Evolutionary conservation across 257 asterid genomes (phyloP).

Genomic region (Misopates orontium): DNA sequence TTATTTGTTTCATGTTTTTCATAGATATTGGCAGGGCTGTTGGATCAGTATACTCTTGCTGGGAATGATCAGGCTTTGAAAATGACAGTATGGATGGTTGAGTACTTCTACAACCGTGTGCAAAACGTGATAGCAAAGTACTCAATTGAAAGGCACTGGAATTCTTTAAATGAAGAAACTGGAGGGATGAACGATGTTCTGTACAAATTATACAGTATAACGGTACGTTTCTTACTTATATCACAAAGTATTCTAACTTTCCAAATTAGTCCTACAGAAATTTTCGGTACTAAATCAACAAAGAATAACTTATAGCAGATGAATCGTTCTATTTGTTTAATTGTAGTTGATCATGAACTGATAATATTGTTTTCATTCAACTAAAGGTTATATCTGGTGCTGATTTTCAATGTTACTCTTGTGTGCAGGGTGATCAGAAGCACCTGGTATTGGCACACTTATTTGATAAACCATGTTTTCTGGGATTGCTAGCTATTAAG

Average conservation of each 20-base stretch:
- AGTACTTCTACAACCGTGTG: slow-evolving; percentile 79
- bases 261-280: too few relatives aligned
- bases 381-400: too few relatives aligned
- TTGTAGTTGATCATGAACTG: too few relatives aligned
- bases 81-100: slow-evolving; percentile 65
- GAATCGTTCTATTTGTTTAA: too few relatives aligned
- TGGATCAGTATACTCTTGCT: slow-evolving; percentile 73
- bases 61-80: slow-evolving; percentile 64
- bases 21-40: slow-evolving; percentile 84
- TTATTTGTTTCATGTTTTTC: background rate
- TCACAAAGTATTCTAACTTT: too few relatives aligned
- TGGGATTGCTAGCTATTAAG: slow-evolving; percentile 81
- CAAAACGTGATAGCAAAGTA: slow-evolving; percentile 62
- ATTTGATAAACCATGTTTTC: slow-evolving; percentile 94
- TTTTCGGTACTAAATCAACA: too few relatives aligned
- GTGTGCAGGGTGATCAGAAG: slow-evolving; percentile 70
- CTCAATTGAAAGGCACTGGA: slow-evolving; percentile 74
- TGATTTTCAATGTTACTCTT: background rate
- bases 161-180: slow-evolving; percentile 69
- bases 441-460: slow-evolving; percentile 83
- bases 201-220: slow-evolving; percentile 61
- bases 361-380: too few relatives aligned
- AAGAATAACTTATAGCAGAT: too few relatives aligned
- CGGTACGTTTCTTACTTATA: slow-evolving; percentile 43
- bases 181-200: slow-evolving; percentile 99